phyloP scores from a whole-genome alignment of 2,329 filamentous ascomycete genomes.

The Alternaria sp. region DNA sequence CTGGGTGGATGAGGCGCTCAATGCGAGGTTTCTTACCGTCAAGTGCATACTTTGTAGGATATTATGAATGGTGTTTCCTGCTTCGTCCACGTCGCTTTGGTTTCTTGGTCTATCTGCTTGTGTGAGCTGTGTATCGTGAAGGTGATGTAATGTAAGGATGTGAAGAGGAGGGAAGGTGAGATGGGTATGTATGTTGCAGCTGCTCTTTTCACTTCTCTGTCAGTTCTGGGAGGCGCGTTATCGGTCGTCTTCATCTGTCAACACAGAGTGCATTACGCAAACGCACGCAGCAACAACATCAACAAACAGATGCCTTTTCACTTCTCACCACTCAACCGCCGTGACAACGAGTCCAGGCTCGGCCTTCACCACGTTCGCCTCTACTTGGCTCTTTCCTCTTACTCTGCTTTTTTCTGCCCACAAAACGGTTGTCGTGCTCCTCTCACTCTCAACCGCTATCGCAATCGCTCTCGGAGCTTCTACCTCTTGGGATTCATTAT shows the following conservation, averaged over 20 bases:
- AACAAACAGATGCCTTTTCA: background rate
- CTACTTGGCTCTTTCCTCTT: background rate
- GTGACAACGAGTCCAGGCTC: background rate
- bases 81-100: background rate
- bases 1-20: constrained; percentile 12
- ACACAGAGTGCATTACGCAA: background rate
- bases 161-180: background rate
- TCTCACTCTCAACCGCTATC: background rate
- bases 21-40: constrained; percentile 10
- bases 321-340: background rate
- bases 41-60: constrained; percentile 33
- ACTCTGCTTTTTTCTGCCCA: background rate
- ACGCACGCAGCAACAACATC: background rate
- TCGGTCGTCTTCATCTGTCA: background rate
- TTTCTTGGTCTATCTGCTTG: background rate
- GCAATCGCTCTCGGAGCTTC: background rate
- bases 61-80: constrained; percentile 27
- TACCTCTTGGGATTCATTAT: background rate
- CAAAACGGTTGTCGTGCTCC: background rate
- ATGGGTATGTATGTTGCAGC: background rate
- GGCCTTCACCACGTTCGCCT: background rate
- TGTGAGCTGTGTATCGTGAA: background rate
- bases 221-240: background rate
- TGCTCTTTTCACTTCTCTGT: background rate
- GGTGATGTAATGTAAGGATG: background rate